phyloP scores from a whole-genome alignment of 768 basidiomycete genomes.

The Trametes cingulata region DNA sequence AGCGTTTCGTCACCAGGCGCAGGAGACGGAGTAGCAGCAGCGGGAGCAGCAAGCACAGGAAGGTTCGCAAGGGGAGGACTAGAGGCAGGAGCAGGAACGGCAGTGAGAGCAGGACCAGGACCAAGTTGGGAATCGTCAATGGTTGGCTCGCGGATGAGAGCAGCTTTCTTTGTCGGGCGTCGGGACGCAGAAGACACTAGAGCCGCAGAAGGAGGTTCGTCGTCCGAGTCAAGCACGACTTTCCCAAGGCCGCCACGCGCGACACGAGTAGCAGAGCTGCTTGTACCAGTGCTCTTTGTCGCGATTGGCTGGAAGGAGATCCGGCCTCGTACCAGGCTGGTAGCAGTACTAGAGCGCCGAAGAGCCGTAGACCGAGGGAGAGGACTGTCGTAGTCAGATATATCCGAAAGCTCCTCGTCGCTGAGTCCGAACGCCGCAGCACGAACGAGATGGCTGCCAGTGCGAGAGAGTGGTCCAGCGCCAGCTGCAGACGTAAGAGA shows the following conservation, averaged over 20 bases:
- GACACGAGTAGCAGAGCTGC: slow-evolving; percentile 4
- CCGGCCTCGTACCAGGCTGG: slow-evolving; percentile 7
- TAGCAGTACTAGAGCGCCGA: neutral
- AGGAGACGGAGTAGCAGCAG: neutral
- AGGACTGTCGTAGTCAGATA: slow-evolving; percentile 20
- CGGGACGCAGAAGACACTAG: neutral
- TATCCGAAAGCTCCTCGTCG: slow-evolving; percentile 29
- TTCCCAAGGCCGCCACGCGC: slow-evolving; percentile 5
- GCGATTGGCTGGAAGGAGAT: slow-evolving; percentile 8
- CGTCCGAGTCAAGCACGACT: slow-evolving; percentile 27
- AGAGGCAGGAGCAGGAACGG: neutral
- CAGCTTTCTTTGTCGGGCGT: neutral
- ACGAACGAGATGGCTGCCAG: slow-evolving; percentile 21
- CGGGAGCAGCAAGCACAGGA: neutral
- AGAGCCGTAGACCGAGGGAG: slow-evolving; percentile 5
- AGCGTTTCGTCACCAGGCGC: neutral
- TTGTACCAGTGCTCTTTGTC: neutral
- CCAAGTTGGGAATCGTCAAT: neutral
- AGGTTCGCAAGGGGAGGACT: neutral
- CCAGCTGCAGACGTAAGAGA: neutral
- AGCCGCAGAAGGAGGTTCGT: slow-evolving; percentile 9
- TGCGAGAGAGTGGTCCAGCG: slow-evolving; percentile 24
- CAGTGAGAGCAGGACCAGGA: neutral
- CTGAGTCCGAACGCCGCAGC: slow-evolving; percentile 26
- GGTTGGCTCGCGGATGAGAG: neutral